Evolutionary conservation across 441 rosid species (phyloP), one percentile per base, ranked within the genome.

Genomic region (Erodium moschatum): DNA sequence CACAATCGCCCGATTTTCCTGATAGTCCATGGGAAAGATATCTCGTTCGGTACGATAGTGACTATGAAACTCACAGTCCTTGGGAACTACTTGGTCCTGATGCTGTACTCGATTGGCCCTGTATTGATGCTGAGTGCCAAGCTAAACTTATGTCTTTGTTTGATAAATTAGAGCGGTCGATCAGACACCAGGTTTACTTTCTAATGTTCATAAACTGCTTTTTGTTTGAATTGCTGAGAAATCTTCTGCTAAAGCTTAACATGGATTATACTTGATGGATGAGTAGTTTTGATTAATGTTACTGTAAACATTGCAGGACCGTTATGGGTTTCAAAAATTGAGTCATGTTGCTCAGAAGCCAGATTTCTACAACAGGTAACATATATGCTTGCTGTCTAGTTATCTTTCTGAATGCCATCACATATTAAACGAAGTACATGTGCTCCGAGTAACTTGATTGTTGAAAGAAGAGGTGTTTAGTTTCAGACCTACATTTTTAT

Each of bases 11-110:
- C 35, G 87, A 89, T 10, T 87, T 85, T 70, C 87, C 90, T 18
- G 81, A 83, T 72, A 85, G 90, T 81, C 95, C 91, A 31, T 89
- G 95, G 95, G 95, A 89, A 72, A 84, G 84, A 70, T 89, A 82
- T 69, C 56, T 12, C 20, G 78, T 89, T 42, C 75, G 16, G 35
- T 89, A 89, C 67, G 73, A 68, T 75, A 77, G 72, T 64, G 81
- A 71, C n/a, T 66, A 70, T 38, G 79, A 6, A 76, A 81, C 62
- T 68, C 92, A 89, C 77, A 82, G 90, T 77, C 85, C 91, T 65
- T 89, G 95, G 95, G 92, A 89, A 76, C 77, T 89, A 79, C 83
- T 81, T 56, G 89, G 87, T 74, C 84, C 85, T 64, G 78, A 78
- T 29, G 44, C 66, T 69, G 69, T 70, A 33, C 76, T 85, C 82